Percentiles rank a stretch among this genome's conserved stretches.
These are phyloP conservation scores for Cordyceps militaris DNA, from an alignment of 2,329 filamentous ascomycete genomes.

Conservation along the genomic window DNA sequence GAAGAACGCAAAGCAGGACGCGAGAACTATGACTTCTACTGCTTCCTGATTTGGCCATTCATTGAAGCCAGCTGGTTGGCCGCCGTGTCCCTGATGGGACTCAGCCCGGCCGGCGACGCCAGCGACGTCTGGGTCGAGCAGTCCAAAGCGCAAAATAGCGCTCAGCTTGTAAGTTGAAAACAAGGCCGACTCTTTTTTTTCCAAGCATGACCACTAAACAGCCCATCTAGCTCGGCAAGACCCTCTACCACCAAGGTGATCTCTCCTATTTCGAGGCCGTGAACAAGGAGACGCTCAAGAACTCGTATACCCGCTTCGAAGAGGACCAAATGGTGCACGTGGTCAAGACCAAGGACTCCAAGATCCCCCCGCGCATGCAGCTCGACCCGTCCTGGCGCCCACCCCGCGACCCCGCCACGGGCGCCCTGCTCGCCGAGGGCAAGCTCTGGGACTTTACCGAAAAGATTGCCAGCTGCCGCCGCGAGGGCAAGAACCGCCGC, in stretches of 20 bases:
- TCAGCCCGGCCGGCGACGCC: constrained; percentile 56
- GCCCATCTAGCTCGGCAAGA: constrained; percentile 69
- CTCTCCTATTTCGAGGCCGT: constrained; percentile 96
- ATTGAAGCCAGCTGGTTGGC: constrained; percentile 93
- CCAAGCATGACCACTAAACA: not conserved
- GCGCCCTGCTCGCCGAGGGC: constrained; percentile 60
- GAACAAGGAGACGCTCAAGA: constrained; percentile 96
- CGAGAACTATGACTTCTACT: constrained; percentile 98
- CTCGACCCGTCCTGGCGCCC: constrained; percentile 72
- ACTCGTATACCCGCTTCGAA: constrained; percentile 79
- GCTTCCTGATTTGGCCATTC: constrained; percentile 97
- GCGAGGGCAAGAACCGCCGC: constrained; percentile 93
- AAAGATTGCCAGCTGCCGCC: constrained; percentile 70
- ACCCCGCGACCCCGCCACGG: constrained; percentile 53
- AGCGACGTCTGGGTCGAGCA: constrained; percentile 72
- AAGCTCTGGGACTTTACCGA: constrained; percentile 89
- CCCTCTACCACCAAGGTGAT: constrained; percentile 94
- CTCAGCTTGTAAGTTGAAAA: constrained; percentile 60
- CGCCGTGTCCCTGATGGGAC: constrained; percentile 77
- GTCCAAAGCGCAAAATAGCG: constrained; percentile 70
- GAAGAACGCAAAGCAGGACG: constrained; percentile 70
- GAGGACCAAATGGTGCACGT: constrained; percentile 84
- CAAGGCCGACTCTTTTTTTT: no score
- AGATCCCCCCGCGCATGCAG: constrained; percentile 54
- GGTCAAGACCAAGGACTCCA: constrained; percentile 59